Evolutionary conservation across 2,329 filamentous ascomycete species (phyloP), one percentile per base, ranked within the genome.

Genomic region (Celoporthe dispersa): DNA sequence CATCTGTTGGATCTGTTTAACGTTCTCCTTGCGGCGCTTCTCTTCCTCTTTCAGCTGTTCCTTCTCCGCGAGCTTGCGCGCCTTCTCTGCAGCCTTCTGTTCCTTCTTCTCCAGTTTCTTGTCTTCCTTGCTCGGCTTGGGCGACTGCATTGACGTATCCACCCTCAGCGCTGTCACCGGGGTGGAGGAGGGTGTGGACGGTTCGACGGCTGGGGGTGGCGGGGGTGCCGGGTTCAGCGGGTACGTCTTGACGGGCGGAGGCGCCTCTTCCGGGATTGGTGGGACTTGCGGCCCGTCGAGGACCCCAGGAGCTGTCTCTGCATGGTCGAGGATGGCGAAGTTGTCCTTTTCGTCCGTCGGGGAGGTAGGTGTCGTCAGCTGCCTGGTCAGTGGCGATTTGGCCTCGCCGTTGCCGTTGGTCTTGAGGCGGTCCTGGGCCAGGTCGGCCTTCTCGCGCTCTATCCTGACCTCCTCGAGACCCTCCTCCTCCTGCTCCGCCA

Each of bases 401-500:
- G 77, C 73, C 22, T 78, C 77, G 22, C 87, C 87, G 60, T 81
- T 80, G 60, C 84, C 85, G 16, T 62, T 51, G 22, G 62, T 63
- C 62, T 69, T 71, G 14, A 70, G 48, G 19, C 70, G 68, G 7
- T 72, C 70, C 55, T 85, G 80, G 3, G 86, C 85, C 31, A 88
- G 77, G 66, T 85, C 86, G n/a, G 88, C 87, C 62, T 86, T 85
- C 76, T 88, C 81, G 73, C 84, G 85, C 68, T 85, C 85, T 75
- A 88, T 79, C 76, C 84, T 84, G 68, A 87, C 85, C 77, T 90
- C 91, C 79, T 86, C 90, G 76, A 84, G 81, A 14, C 91, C 91
- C 78, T 97, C 94, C 62, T 89, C 91, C 76, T 97, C 94, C 78
- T 97, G 92, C 80, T 98, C 94, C 69, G 90, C 90, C 71, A 87